Conservation (phyloP, 2,329 filamentous ascomycete species). For the Penicillium sclerotigenum region DNA sequence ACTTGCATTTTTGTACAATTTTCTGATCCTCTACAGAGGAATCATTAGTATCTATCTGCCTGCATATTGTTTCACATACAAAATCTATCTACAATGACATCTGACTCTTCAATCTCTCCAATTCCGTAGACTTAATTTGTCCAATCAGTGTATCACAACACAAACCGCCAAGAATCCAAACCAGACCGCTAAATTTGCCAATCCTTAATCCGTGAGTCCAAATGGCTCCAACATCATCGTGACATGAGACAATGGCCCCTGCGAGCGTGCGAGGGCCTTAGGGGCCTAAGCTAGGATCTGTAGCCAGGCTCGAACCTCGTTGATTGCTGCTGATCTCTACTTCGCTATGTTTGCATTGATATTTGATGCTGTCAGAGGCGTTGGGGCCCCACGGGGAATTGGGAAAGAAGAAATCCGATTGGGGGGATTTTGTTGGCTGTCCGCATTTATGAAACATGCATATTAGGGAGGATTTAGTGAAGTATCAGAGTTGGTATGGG, state of each 20-base stretch:
- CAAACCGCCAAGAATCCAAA: neutral
- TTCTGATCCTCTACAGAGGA: neutral
- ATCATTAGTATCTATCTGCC: neutral
- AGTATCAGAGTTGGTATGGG: neutral
- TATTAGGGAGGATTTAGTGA: neutral
- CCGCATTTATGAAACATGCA: neutral
- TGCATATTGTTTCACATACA: neutral
- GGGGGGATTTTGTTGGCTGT: neutral
- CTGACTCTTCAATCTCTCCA: neutral
- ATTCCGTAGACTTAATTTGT: neutral
- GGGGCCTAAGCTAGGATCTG: neutral
- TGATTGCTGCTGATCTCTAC: neutral
- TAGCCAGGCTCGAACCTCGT: neutral
- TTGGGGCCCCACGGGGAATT: neutral
- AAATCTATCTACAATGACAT: neutral
- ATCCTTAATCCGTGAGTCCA: neutral
- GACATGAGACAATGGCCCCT: neutral
- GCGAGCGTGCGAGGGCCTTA: neutral
- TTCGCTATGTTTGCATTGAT: neutral
- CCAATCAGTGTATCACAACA: neutral
- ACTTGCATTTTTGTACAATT: conserved; percentile 5
- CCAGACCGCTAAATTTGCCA: neutral
- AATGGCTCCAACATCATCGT: neutral
- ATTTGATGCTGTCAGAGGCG: neutral
- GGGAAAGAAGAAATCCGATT: neutral